These are phyloP conservation scores for Cucurbita maxima DNA, from an alignment of 306 rosid genomes.

Conservation along the genomic window DNA sequence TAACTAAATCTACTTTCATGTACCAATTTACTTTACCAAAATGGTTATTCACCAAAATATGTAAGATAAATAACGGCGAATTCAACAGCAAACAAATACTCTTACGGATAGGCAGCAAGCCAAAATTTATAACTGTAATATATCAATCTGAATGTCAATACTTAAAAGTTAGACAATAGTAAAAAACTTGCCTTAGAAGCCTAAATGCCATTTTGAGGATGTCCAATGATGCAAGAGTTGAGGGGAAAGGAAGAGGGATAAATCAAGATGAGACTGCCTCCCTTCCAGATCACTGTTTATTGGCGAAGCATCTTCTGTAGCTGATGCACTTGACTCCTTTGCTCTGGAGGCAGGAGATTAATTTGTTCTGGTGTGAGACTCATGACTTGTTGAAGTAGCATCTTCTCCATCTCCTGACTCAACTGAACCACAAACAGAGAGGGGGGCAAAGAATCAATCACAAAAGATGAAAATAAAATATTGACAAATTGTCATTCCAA, in stretches of 20 bases:
- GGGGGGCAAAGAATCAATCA: neutral
- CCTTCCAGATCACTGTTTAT: slow-evolving; percentile 16
- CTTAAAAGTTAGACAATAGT: neutral
- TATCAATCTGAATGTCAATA: neutral
- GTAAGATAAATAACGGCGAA: neutral
- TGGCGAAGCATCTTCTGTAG: slow-evolving; percentile 81
- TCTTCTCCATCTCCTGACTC: slow-evolving; percentile 88
- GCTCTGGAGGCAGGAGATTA: slow-evolving; percentile 81
- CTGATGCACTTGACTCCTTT: slow-evolving; percentile 86
- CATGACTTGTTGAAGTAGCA: slow-evolving; percentile 93
- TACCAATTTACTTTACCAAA: neutral
- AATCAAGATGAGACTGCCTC: neutral
- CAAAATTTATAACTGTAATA: neutral
- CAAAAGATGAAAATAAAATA: neutral
- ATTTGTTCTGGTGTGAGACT: slow-evolving; percentile 83
- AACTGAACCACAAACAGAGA: slow-evolving; percentile 31
- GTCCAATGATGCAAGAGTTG: neutral
- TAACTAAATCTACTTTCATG: neutral
- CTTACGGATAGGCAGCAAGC: neutral
- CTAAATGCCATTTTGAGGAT: neutral
- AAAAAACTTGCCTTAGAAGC: neutral
- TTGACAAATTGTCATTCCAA: neutral
- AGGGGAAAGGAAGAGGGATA: neutral
- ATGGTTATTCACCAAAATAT: neutral
- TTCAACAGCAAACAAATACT: neutral